Base-by-base conservation (phyloP, 768 basidiomycete species). In the Mycena rebaudengoi region DNA sequence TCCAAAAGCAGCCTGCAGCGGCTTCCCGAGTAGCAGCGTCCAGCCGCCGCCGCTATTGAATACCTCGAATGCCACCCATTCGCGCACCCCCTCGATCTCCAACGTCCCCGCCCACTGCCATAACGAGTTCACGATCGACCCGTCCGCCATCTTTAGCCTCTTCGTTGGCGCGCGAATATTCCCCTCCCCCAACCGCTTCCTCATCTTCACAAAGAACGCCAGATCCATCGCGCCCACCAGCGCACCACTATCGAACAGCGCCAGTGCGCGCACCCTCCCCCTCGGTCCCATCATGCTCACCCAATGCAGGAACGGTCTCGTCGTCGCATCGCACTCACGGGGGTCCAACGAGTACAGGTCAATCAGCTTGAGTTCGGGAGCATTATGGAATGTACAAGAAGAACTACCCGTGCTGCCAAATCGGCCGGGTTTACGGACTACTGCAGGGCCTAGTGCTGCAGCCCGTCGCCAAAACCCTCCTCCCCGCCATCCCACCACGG, bases 101-200 rank as follows among this genome's bases (percentile, higher is more conserved):
- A 76, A 39, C 0, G 10, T 21, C 1, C 73, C 73, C 30, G 45
- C 57, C 72, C 73, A 74, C 6, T 39, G 30, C 23, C 68, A 73
- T 23, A 37, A 1, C 4, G 69, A 70, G 4, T 49, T 39, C 7
- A 74, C 66, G 1, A 74, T 29, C 13, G 16, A 16, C 0, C 76
- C 74, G 58, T 79, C 68, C 20, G 78, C 79, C 78, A 80, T 77
- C 25, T 60, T 18, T 41, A 72, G 55, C 5, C 65, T 57, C 37
- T 70, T 63, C 10, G 57, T 65, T 5, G 72, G 69, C 12, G 55
- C 16, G 16, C 46, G n/a, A n/a, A n/a, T n/a, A n/a, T n/a, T 57
- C 23, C 26, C 26, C 1, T 20, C 26, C 32, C 54, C 54, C 29
- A 55, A 7, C 1, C 30, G 6, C 37, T 33, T 4, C 20, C 11